phyloP scores from a whole-genome alignment of 805 yeast genomes.

The Komagataella phaffii region DNA sequence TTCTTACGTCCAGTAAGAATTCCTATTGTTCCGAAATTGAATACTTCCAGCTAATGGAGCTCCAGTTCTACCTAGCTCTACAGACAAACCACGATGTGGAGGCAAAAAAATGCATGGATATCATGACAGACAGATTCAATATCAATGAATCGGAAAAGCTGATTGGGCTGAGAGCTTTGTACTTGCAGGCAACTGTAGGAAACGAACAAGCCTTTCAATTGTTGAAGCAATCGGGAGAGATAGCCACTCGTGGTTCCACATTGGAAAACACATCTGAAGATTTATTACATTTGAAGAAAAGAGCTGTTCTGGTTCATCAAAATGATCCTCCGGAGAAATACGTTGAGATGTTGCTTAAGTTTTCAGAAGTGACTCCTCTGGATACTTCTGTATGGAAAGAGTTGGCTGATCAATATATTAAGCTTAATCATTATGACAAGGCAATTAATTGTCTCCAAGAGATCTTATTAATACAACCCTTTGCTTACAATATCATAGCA shows the following conservation, averaged over 20 bases:
- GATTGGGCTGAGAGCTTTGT: conserved; percentile 38
- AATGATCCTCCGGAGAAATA: conserved; percentile 24
- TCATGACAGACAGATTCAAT: conserved; percentile 56
- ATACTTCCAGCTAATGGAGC: conserved; percentile 46
- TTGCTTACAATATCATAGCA: conserved; percentile 53
- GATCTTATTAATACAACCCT: conserved; percentile 51
- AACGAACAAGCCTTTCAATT: conserved; percentile 21
- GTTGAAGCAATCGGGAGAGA: conserved; percentile 10
- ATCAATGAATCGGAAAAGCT: conserved; percentile 37
- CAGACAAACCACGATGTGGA: conserved; percentile 52
- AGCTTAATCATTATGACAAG: conserved; percentile 48
- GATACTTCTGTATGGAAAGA: conserved; percentile 76
- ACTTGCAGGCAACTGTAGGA: conserved; percentile 40
- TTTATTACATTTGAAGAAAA: conserved; percentile 22
- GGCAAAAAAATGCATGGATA: conserved; percentile 54
- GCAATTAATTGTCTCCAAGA: conserved; percentile 62
- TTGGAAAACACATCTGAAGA: conserved; percentile 15
- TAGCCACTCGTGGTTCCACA: conserved; percentile 12
- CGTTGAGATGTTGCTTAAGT: conserved; percentile 38
- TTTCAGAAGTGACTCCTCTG: conserved; percentile 51
- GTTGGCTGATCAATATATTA: conserved; percentile 49
- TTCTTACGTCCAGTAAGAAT: conserved; percentile 17
- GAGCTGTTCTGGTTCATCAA: conserved; percentile 20
- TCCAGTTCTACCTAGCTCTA: conserved; percentile 56
- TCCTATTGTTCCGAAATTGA: conserved; percentile 25